Evolutionary conservation across 2,329 filamentous ascomycete species (phyloP), one percentile per base, ranked within the genome.

Genomic region (Fusarium sp.): DNA sequence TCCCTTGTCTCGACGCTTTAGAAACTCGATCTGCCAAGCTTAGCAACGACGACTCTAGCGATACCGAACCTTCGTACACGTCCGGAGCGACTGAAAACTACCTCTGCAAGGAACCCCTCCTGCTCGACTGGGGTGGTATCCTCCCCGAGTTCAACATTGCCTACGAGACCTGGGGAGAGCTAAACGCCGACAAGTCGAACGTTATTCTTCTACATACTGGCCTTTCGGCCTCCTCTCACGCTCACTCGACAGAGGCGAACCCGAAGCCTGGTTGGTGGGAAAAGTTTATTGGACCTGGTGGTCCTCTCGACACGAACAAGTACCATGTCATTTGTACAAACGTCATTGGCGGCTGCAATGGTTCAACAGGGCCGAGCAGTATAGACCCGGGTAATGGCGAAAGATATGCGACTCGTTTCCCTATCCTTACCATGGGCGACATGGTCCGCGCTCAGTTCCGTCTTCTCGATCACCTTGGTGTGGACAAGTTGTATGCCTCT

Each of bases 361-460:
- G 96, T 37, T 98, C 94, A 38, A 99, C 96, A 0, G 96, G 96
- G 0, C 96, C 96, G 0, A 92, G 92, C 64, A 96, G 93, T 76
- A 88, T 95, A 73, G 96, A 98, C 80, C 96, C 96, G 0, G 93
- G 93, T 14, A 94, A 98, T 81, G 94, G 94, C 40, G 89, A 96
- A 83, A 90, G 90, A 78, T 99, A 98, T 83, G 96, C 95, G 8
- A 99, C 96, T 1, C 90, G 95, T 37, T 99, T 99, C 80, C 96
- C 96, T 4, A 97, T 99, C 76, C 84, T 99, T 66, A 99, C 96
- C 1, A 92, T 99, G 86, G 92, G 97, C 77, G 96, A 99, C 82
- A 99, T 99, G 96, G 96, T 98, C 34, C 91, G 95, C 64, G 96
- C 95, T 6, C 96, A 99, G 82, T 98, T 98, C 85, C 89, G 93